Conservation (phyloP, 345 rosid genomes). For the Populus deltoides region DNA sequence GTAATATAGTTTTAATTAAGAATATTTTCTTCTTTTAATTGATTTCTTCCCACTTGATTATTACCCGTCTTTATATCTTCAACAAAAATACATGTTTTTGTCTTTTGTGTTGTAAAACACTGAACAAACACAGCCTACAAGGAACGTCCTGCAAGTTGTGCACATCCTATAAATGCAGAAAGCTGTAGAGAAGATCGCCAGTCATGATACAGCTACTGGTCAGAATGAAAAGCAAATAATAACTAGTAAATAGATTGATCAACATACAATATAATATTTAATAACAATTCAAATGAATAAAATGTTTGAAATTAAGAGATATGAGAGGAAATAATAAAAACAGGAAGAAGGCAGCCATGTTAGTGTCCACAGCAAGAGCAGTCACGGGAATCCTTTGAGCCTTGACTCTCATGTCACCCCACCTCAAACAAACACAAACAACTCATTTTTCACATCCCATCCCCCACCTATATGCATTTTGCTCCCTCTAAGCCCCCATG, state of each 20-base stretch:
- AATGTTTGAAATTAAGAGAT: conserved; percentile 5
- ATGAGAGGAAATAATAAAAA: conserved; percentile 9
- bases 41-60: no score
- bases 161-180: conserved; percentile 1
- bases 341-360: conserved; percentile 3
- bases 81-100: no score
- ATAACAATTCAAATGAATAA: neutral
- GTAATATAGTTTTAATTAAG: no score
- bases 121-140: no score
- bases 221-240: neutral
- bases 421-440: neutral
- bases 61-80: no score
- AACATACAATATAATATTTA: neutral
- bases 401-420: conserved; percentile 27
- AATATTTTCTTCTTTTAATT: rapidly evolving
- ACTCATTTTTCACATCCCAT: conserved; percentile 12
- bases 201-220: neutral
- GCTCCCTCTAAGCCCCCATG: conserved; percentile 24
- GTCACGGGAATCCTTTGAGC: conserved; percentile 59
- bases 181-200: neutral
- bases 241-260: neutral
- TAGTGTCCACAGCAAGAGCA: conserved; percentile 27
- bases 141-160: neutral
- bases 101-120: no score
- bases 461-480: conserved; percentile 13